Base-by-base conservation (phyloP, 1,284 basidiomycete genomes). In the Trichosporon sp. region DNA sequence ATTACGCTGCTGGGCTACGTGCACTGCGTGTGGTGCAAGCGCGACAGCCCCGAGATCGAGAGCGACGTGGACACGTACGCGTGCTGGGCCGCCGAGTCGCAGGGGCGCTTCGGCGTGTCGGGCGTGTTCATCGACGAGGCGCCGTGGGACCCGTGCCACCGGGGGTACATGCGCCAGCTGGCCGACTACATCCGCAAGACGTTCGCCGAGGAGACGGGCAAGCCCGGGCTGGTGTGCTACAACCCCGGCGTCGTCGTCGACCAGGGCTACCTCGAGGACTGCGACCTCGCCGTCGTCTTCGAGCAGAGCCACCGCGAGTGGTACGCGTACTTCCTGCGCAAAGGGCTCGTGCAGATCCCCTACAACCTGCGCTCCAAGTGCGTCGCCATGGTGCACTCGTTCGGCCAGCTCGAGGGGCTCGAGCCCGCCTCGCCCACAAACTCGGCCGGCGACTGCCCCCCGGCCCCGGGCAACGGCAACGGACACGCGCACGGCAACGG, bases 81-180 rank as follows among this genome's bases (percentile, higher is more conserved):
- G 2, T 53, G 18, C 34, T 71, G 70, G 70, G 63, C 32, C 13
- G 15, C 38, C 9, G 35, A 18, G 13, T 47, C 44, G 2, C 3
- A 51, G 4, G 65, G 62, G 18, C 38, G 27, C 18, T 68, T 64
- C 47, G 32, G 47, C 27, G 56, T 68, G 34, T 53, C 66, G 15
- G 70, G 70, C 31, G 65, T 71, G 34, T 71, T 71, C 29, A 66
- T 71, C 29, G 70, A 71, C 27, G 70, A 71, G 53, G 68, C 65
- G 8, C 70, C 70, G 6, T 68, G 58, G 68, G 56, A 68, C 13
- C 58, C 42, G 12, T 3, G 9, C 3, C 56, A 38, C 1, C 23
- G 58, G 1, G 29, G 21, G 18, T 7, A 53, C 64, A 62, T 68
- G 68, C 38, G 38, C 23, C 1, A 13, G 8, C 60, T 65, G 25